Percentiles rank a stretch among this genome's conserved stretches.
Conservation (phyloP, 2,329 filamentous ascomycete species). For the Chrysoporthe austroafricana region DNA sequence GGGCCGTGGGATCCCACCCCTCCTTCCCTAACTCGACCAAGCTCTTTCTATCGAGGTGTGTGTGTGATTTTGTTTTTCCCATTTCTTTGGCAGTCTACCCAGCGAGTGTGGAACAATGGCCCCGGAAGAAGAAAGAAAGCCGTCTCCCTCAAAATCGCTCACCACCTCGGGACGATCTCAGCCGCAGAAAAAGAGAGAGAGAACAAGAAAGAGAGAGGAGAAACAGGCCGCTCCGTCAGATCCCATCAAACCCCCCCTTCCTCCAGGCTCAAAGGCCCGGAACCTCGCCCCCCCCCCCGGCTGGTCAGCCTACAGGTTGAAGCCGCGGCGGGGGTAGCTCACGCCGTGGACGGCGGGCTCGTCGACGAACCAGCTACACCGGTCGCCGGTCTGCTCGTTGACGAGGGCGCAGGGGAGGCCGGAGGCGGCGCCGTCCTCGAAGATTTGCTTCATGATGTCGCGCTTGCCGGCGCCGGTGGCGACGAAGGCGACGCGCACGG, state of each 20-base stretch:
- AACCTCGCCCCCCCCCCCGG: conserved; percentile 14
- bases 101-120: neutral
- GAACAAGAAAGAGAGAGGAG: no score
- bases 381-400: conserved; percentile 81
- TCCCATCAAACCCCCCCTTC: conserved; percentile 10
- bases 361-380: conserved; percentile 96
- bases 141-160: neutral
- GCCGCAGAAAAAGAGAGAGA: neutral
- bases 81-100: conserved; percentile 2
- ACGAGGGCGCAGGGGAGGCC: conserved; percentile 85
- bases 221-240: no score
- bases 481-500: conserved; percentile 85
- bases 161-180: neutral
- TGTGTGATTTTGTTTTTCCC: neutral
- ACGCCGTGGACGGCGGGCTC: conserved; percentile 84
- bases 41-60: conserved; percentile 18
- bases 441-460: conserved; percentile 89
- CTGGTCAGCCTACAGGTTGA: conserved; percentile 55
- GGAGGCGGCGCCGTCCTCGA: conserved; percentile 70
- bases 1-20: neutral
- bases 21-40: neutral
- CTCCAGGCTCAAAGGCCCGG: neutral
- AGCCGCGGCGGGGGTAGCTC: conserved; percentile 75
- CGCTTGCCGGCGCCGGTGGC: conserved; percentile 89
- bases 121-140: conserved; percentile 1